Evolutionary conservation across 228 moss, liverwort and hornwort genomes (phyloP), one percentile per base, ranked within the genome.

Genomic region (Sphagnum fallax): DNA sequence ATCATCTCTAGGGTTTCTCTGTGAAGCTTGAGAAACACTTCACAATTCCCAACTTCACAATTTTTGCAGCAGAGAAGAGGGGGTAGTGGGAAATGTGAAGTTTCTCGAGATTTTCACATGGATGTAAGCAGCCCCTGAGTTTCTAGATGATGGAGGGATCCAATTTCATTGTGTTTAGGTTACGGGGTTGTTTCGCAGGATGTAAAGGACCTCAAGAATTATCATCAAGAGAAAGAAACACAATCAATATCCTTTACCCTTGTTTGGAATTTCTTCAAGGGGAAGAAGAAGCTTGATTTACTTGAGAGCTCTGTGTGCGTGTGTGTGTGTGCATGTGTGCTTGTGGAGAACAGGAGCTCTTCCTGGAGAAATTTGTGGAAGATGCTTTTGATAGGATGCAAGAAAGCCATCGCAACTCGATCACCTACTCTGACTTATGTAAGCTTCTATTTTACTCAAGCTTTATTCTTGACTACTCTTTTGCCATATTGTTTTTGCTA

Each of bases 281-380:
- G 32, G 32, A 32, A 32, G 32, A 32, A 32, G 32, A 32, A 32
- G 32, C 32, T 32, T 32, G 32, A 32, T 2, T 32, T 32, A 32
- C 2, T 32, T 32, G 32, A 32, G 32, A 32, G 32, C 32, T 32
- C 2, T 32, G 32, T 32, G 32, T 32, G 32, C 2, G 32, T 32
- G 32, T 32, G 32, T 32, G 32, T 32, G 32, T 32, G 32, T 32
- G 32, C 32, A 32, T 32, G 32, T 32, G 32, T 32, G 32, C 32
- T 32, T 32, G 32, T 32, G 68, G 73, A 2, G 50, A 65, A 66
- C 83, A 95, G 95, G 96, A 97, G 83, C 75, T 93, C 60, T 97
- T 97, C 65, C 75, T 97, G 91, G 96, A 97, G 78, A 93, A 88
- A 79, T 88, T 93, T 76, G 93, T 87, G 67, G 96, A 93, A 74